A percentile compares a stretch with the other conserved stretches of the same genome.
These are phyloP conservation scores for Austropuccinia psidii DNA, from an alignment of 1,284 basidiomycete genomes.

Conservation along the genomic window DNA sequence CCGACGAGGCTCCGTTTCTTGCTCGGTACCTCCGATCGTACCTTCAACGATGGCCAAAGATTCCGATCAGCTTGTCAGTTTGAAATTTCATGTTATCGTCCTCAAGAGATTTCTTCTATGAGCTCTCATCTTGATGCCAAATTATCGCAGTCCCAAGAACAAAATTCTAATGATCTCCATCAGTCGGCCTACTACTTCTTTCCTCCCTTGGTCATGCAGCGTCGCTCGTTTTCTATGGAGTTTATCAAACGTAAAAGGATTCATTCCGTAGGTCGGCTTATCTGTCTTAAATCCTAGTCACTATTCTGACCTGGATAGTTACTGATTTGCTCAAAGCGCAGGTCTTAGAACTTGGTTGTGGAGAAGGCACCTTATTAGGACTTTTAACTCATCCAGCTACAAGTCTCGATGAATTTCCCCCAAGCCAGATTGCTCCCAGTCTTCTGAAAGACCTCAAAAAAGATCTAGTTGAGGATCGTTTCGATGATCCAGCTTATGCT, in stretches of 20 bases:
- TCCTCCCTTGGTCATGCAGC: constrained; percentile 6
- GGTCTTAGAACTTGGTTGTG: constrained; percentile 28
- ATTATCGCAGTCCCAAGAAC: not conserved
- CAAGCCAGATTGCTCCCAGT: not conserved
- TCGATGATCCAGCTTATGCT: not conserved
- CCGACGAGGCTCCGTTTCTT: too few species aligned
- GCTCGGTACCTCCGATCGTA: too few species aligned
- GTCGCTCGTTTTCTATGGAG: constrained; percentile 12
- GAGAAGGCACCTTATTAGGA: constrained; percentile 18
- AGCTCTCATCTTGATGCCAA: too few species aligned
- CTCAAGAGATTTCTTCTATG: too few species aligned
- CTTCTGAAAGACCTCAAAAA: not conserved
- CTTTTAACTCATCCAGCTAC: constrained; percentile 2
- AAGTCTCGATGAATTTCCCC: constrained; percentile 4
- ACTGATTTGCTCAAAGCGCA: not conserved
- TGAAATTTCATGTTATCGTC: too few species aligned
- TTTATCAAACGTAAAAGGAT: constrained; percentile 22
- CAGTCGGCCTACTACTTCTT: constrained; percentile 19
- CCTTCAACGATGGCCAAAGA: too few species aligned
- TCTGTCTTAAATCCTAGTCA: not conserved
- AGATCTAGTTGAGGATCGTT: not conserved
- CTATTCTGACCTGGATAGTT: not conserved
- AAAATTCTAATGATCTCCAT: not conserved
- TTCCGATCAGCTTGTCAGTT: too few species aligned
- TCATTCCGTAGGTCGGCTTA: not conserved